Evolutionary conservation across 345 rosid species (phyloP).

Genomic region (Clarkia xantiana): DNA sequence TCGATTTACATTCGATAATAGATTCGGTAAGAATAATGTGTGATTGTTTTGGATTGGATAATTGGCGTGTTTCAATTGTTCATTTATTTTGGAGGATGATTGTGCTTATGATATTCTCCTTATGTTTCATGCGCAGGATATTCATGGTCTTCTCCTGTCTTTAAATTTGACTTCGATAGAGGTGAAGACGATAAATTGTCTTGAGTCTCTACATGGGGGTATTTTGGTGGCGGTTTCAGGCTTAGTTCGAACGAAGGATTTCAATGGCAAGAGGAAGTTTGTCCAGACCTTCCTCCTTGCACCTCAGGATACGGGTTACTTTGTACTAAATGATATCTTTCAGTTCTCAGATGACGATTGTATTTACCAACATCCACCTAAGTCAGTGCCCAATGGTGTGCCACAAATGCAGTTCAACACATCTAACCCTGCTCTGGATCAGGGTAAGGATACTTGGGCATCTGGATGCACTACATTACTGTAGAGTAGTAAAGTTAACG

Average conservation of each 20-base stretch:
- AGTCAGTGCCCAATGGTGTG: slow-evolving; percentile 29
- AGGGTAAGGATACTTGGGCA: slow-evolving; percentile 25
- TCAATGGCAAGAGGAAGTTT: slow-evolving; percentile 43
- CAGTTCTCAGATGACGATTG: slow-evolving; percentile 51
- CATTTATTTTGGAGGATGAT: slow-evolving; percentile 1
- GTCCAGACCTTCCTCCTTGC: slow-evolving; percentile 87
- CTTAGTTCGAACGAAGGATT: slow-evolving; percentile 58
- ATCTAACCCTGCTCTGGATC: slow-evolving; percentile 38
- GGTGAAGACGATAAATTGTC: slow-evolving; percentile 84
- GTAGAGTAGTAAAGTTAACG: not conserved
- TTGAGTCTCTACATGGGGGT: slow-evolving; percentile 72
- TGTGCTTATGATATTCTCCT: slow-evolving; percentile 1
- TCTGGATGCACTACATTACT: not conserved
- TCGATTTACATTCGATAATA: no score
- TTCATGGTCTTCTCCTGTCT: slow-evolving; percentile 54
- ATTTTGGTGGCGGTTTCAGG: slow-evolving; percentile 80
- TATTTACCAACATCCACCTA: slow-evolving; percentile 34
- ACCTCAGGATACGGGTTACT: slow-evolving; percentile 91
- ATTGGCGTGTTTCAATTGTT: no score
- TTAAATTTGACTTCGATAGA: slow-evolving; percentile 67
- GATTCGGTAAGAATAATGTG: no score
- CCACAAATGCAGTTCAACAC: slow-evolving; percentile 32
- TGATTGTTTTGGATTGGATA: no score
- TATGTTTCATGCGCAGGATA: slow-evolving; percentile 36
- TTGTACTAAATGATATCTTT: slow-evolving; percentile 80